Evolutionary conservation across 345 rosid species (phyloP), one percentile per base, ranked within the genome.

Genomic region (Camelina sativa): DNA sequence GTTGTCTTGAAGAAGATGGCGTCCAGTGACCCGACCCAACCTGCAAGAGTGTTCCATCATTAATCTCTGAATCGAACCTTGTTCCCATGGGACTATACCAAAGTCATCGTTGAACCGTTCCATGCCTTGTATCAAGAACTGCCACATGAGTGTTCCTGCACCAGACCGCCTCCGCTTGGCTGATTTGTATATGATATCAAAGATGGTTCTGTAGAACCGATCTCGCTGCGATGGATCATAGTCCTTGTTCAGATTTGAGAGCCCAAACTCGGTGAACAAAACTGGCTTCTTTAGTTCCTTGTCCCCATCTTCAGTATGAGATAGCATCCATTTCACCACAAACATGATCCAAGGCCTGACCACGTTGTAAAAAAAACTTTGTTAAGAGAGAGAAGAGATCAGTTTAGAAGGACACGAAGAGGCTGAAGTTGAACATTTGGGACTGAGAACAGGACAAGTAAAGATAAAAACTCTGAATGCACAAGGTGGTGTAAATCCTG

Each of bases 301-400:
- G 80, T 91, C 91, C 3, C 97, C 93, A 15, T 94, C 97, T 76
- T 94, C 96, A 46, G 90, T 87, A 84, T 91, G 98, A 16, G 97
- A 94, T 7, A 59, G 85, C 86, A 90, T 80, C 96, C 98, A 94
- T 80, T 90, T 94, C 47, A 86, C 77, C 53, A 85, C 86, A 15
- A 81, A 94, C 67, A n/a, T n/a, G n/a, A n/a, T n/a, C n/a, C n/a
- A n/a, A n/a, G n/a, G n/a, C n/a, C n/a, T n/a, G n/a, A n/a, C n/a
- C n/a, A n/a, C n/a, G n/a, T n/a, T n/a, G n/a, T n/a, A 17, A 22
- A 22, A 22, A 2, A 9, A 69, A 55, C 43, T 28, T 43, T 34
- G 46, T 66, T 59, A 55, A 51, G 20, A 50, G 19, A 50, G 44
- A 50, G 8, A 34, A 66, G 17, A 35, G 19, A 51, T 20, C 61